These are phyloP conservation scores for Leccinum arenicola DNA, from an alignment of 768 basidiomycete species.

Conservation along the genomic window DNA sequence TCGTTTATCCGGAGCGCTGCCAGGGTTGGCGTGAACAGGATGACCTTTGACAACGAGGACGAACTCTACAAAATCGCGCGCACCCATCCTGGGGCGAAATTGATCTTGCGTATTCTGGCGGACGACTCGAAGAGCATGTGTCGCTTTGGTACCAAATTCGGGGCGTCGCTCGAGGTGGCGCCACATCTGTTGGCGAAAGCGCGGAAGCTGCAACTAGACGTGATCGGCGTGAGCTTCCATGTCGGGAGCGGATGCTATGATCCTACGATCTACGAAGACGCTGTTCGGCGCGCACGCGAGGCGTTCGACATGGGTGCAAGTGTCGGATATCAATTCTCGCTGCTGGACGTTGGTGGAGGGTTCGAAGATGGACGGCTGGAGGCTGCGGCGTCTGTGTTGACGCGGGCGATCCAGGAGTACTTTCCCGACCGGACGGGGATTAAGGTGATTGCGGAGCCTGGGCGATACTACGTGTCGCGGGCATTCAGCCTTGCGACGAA, in stretches of 20 bases:
- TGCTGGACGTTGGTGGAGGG: constrained; percentile 95
- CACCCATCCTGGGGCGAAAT: constrained; percentile 74
- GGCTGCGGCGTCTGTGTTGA: constrained; percentile 68
- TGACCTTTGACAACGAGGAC: constrained; percentile 99
- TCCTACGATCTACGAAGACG: constrained; percentile 85
- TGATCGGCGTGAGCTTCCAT: constrained; percentile 96
- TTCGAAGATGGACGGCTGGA: constrained; percentile 91
- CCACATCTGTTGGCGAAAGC: constrained; percentile 79
- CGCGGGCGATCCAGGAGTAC: constrained; percentile 65
- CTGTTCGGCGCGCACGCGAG: constrained; percentile 73
- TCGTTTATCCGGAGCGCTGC: constrained; percentile 90
- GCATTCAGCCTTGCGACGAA: constrained; percentile 92
- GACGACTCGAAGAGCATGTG: constrained; percentile 96
- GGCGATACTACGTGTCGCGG: constrained; percentile 87
- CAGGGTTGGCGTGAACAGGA: constrained; percentile 76
- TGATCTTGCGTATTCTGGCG: constrained; percentile 93
- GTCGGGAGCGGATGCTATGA: constrained; percentile 98
- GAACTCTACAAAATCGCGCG: constrained; percentile 92
- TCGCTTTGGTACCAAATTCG: constrained; percentile 92
- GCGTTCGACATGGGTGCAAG: constrained; percentile 87
- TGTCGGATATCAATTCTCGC: constrained; percentile 74
- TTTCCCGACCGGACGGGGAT: constrained; percentile 74
- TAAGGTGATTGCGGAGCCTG: constrained; percentile 92
- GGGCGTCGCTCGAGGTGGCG: constrained; percentile 82
- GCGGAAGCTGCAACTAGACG: constrained; percentile 72